These are phyloP conservation scores for Coemansia sp. DNA, from an alignment of 192 early-diverging fungal genomes.

Conservation along the genomic window DNA sequence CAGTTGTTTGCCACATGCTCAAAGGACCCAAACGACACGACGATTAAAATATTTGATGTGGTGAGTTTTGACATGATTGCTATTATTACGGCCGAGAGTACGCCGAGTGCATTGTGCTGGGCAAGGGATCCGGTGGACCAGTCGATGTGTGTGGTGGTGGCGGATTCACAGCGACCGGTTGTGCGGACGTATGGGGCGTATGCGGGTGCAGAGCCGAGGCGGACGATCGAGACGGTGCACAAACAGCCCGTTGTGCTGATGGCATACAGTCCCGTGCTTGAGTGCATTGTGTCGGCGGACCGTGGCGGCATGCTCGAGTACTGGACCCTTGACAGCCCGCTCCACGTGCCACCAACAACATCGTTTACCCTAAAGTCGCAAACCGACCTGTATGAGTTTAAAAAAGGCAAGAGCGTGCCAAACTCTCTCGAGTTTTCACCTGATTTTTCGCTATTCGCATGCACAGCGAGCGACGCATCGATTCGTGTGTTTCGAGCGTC, in stretches of 20 bases:
- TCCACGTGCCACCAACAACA: slow-evolving; percentile 62
- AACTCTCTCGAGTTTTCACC: slow-evolving; percentile 79
- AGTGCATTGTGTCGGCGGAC: slow-evolving; percentile 84
- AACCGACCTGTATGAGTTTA: slow-evolving; percentile 95
- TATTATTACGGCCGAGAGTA: slow-evolving; percentile 77
- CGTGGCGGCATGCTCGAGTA: slow-evolving; percentile 91
- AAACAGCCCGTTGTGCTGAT: slow-evolving; percentile 73
- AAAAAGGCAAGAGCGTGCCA: slow-evolving; percentile 80
- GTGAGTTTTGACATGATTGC: slow-evolving; percentile 99
- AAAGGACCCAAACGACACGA: slow-evolving; percentile 70
- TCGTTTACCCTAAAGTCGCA: slow-evolving; percentile 86
- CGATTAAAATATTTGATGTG: slow-evolving; percentile 93
- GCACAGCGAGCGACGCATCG: slow-evolving; percentile 79
- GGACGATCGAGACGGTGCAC: slow-evolving; percentile 67
- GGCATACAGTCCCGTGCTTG: slow-evolving; percentile 72
- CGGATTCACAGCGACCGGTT: slow-evolving; percentile 67
- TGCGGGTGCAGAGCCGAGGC: slow-evolving; percentile 62
- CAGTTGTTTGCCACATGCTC: slow-evolving; percentile 70
- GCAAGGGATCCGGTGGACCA: slow-evolving; percentile 82
- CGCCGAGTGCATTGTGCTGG: slow-evolving; percentile 83
- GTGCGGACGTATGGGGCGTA: slow-evolving; percentile 87
- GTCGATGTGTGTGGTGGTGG: slow-evolving; percentile 75
- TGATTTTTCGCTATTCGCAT: slow-evolving; percentile 82
- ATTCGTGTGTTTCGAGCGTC: slow-evolving; percentile 81
- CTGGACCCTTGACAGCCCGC: slow-evolving; percentile 75